phyloP scores from a whole-genome alignment of 306 rosid genomes.

The Cicer pinnatifidum region DNA sequence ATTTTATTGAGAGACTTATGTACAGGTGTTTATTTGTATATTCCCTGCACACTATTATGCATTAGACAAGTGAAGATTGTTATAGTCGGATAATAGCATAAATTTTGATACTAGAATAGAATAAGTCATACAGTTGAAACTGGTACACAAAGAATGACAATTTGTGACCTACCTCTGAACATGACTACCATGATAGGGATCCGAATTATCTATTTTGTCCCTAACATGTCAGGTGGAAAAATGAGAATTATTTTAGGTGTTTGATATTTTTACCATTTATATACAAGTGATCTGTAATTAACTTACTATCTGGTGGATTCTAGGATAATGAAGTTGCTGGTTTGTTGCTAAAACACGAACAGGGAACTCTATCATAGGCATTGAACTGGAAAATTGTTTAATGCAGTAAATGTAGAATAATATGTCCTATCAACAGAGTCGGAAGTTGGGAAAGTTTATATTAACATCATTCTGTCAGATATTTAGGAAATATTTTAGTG shows the following conservation, averaged over 20 bases:
- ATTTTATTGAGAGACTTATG: conserved; percentile 98
- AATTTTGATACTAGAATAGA: conserved; percentile 37
- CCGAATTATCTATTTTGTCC: conserved; percentile 34
- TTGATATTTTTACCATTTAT: conserved; percentile 19
- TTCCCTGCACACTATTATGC: conserved; percentile 44
- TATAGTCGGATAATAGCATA: conserved; percentile 30
- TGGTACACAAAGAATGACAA: conserved; percentile 38
- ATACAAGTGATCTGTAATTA: conserved; percentile 36
- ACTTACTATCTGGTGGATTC: conserved; percentile 27
- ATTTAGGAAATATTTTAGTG: conserved; percentile 22
- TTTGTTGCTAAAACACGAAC: conserved; percentile 38
- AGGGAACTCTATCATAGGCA: conserved; percentile 35
- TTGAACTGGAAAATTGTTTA: conserved; percentile 30
- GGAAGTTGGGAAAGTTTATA: conserved; percentile 15
- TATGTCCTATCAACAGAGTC: conserved; percentile 5
- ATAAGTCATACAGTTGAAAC: conserved; percentile 40
- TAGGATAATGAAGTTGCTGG: conserved; percentile 32
- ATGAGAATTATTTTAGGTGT: conserved; percentile 20
- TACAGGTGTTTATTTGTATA: conserved; percentile 74
- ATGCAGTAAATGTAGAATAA: conserved; percentile 27
- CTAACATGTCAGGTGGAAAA: neutral
- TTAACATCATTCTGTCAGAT: conserved; percentile 21
- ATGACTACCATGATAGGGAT: conserved; percentile 12
- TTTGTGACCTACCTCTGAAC: conserved; percentile 39
- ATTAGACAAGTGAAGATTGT: conserved; percentile 45